phyloP scores from a whole-genome alignment of 768 basidiomycete genomes.

The Ramaria rubella region DNA sequence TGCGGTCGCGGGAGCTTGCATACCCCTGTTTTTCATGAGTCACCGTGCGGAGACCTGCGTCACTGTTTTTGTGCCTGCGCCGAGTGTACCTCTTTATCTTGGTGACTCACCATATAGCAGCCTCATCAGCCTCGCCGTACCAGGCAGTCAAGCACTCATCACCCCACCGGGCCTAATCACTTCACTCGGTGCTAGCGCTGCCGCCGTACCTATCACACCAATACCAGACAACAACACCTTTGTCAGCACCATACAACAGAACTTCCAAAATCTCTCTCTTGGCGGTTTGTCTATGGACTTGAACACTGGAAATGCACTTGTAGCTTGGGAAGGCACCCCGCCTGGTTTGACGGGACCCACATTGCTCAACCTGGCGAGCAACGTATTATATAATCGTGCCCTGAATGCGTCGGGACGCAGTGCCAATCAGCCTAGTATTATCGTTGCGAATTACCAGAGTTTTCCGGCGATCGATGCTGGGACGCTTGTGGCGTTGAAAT shows the following conservation, averaged over 20 bases:
- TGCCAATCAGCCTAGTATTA: constrained; percentile 39
- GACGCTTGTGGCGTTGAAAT: constrained; percentile 58
- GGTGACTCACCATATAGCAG: constrained; percentile 35
- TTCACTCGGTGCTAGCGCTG: constrained; percentile 38
- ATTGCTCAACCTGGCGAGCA: constrained; percentile 62
- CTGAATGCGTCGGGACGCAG: constrained; percentile 43
- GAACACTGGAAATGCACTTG: constrained; percentile 40
- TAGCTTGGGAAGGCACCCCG: constrained; percentile 67
- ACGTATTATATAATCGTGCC: constrained; percentile 58
- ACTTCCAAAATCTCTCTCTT: constrained; percentile 49
- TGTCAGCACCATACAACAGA: constrained; percentile 40
- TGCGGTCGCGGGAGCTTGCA: constrained; percentile 54
- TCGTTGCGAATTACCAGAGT: constrained; percentile 47
- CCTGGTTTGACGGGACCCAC: constrained; percentile 53
- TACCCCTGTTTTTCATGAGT: constrained; percentile 60
- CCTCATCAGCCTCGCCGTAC: constrained; percentile 18
- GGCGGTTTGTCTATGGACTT: constrained; percentile 65
- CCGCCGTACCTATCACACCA: constrained; percentile 31
- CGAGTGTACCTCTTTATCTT: constrained; percentile 46
- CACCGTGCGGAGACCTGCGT: constrained; percentile 47
- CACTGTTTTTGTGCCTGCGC: constrained; percentile 30
- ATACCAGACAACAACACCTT: constrained; percentile 57
- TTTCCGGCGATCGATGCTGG: constrained; percentile 53
- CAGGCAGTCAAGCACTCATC: constrained; percentile 35
- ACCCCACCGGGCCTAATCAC: constrained; percentile 49